These are phyloP conservation scores for Entomortierella chlamydospora DNA, from an alignment of 192 early-diverging fungal species.

Conservation along the genomic window DNA sequence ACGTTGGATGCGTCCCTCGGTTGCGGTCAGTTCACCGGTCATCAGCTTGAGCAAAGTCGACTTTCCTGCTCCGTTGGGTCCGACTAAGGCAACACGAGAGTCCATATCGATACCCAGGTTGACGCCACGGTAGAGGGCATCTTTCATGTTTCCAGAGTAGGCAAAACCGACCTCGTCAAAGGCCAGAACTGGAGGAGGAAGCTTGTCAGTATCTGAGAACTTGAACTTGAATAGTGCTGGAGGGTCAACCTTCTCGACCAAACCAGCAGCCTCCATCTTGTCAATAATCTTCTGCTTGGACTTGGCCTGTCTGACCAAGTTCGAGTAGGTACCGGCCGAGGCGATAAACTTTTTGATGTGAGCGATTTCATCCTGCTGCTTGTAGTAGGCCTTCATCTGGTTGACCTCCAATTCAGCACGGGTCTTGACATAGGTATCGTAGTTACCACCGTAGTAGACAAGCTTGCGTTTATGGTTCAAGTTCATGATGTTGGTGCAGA, in stretches of 20 bases:
- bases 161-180: constrained; percentile 95
- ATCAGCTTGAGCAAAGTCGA: constrained; percentile 98
- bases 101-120: constrained; percentile 98
- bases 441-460: constrained; percentile 97
- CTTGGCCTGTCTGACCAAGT: constrained; percentile 96
- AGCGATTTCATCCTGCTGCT: constrained; percentile 98
- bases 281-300: constrained; percentile 99
- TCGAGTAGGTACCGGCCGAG: constrained; percentile 99
- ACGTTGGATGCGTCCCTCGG: constrained; percentile 85
- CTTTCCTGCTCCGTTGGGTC: constrained; percentile 95
- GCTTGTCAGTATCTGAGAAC: constrained; percentile 87
- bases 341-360: constrained; percentile 99
- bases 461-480: constrained; percentile 91
- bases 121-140: constrained; percentile 89
- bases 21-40: constrained; percentile 88
- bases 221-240: constrained; percentile 83
- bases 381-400: constrained; percentile 99
- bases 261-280: constrained; percentile 99
- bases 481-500: constrained; percentile 96
- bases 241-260: constrained; percentile 93
- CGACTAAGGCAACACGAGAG: constrained; percentile 97
- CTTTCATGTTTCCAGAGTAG: constrained; percentile 85
- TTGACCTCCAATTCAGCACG: constrained; percentile 96
- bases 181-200: constrained; percentile 97
- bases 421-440: constrained; percentile 95